Conservation (phyloP, 2,329 filamentous ascomycete genomes). For the Alternaria metachromatica region DNA sequence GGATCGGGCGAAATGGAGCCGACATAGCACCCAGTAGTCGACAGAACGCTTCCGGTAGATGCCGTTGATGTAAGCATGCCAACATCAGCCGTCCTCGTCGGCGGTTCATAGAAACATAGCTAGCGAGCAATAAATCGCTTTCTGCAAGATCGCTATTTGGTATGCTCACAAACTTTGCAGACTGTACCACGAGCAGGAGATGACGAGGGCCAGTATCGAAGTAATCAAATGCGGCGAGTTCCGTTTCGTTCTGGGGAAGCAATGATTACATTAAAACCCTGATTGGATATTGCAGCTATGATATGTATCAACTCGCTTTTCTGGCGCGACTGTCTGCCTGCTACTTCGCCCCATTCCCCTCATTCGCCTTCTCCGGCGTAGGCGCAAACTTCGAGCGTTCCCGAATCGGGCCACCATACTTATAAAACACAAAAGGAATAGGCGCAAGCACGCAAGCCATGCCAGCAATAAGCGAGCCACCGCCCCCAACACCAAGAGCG, state of each 20-base stretch:
- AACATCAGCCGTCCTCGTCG: not conserved
- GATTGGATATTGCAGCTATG: not conserved
- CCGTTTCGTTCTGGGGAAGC: not conserved
- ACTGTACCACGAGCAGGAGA: not conserved
- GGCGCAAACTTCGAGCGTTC: not conserved
- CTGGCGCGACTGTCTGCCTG: not conserved
- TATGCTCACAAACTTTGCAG: not conserved
- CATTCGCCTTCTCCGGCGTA: not conserved
- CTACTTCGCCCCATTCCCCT: not conserved
- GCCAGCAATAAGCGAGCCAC: not conserved
- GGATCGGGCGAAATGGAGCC: not conserved
- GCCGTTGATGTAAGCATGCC: not conserved
- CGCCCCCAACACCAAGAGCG: not conserved
- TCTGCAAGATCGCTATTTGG: not conserved
- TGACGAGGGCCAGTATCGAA: not conserved
- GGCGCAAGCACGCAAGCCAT: not conserved
- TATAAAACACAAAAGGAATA: not conserved
- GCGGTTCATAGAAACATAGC: not conserved
- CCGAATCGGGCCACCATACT: not conserved
- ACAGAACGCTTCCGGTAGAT: not conserved
- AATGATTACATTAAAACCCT: not conserved
- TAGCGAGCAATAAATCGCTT: not conserved
- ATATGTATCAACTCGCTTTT: not conserved
- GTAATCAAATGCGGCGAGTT: rapidly evolving
- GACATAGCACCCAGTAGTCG: not conserved